Evolutionary conservation across 257 asterid species (phyloP), one percentile per base, ranked within the genome.

Genomic region (Gardenia jasminoides): DNA sequence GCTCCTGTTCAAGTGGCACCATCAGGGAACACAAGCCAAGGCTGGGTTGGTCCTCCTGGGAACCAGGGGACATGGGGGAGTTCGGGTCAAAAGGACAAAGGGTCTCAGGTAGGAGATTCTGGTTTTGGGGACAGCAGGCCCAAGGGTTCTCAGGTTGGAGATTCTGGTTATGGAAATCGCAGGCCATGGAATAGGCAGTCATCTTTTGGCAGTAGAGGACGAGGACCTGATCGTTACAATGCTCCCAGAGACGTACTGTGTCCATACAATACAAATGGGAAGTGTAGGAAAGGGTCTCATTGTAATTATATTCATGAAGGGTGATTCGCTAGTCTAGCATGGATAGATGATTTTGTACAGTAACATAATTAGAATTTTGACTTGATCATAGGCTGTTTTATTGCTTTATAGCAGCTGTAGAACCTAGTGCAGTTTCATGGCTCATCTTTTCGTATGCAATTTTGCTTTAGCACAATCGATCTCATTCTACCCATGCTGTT

Each of bases 121-220:
- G 72, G 74, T 19, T 76, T 41, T 69, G 84, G 80, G 1, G 61
- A 58, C 62, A 72, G 80, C 54, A 67, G 75, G 75, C 67, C 67
- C 67, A 36, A 56, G 9, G 88, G 90, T 13, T 76, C 80, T 62
- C 88, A 76, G 33, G 90, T 88, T 71, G 87, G 87, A 50, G 88
- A 86, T 68, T 72, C 88, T 15, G 90, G 91, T 54, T 88, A 78
- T 66, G 75, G 81, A 24, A 88, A 86, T 11, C 87, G 85, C 17
- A 85, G 93, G 87, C 88, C 93, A 54, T 91, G 96, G 97, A 87
- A 87, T 73, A 87, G 97, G 82, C 96, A 87, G 67, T 59, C 90
- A 0, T 85, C 97, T 7, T 88, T 79, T 31, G 90, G 94, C 5
- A 81, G 82, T 77, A 86, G 92, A 10, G 89, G 96, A 48, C 67